Evolutionary conservation across 1,284 basidiomycete species (phyloP).

Genomic region (Puccinia hordei): DNA sequence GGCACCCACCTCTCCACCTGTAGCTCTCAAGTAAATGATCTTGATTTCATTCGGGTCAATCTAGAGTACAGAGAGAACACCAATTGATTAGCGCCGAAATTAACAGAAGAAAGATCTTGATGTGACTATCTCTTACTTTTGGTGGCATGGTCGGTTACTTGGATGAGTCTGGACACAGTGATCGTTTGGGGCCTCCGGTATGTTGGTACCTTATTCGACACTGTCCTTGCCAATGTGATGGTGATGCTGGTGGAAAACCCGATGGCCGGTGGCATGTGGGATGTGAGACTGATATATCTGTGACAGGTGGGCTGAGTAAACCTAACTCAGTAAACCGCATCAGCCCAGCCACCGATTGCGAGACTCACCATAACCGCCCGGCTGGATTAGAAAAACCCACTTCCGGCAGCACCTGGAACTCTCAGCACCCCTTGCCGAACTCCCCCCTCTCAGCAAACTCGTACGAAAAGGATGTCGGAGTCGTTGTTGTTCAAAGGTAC

Average conservation of each 20-base stretch:
- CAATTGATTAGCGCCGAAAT: constrained; percentile 55
- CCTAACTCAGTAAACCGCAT: constrained; percentile 32
- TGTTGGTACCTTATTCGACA: constrained; percentile 50
- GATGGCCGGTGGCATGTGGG: background rate
- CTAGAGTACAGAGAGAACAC: constrained; percentile 52
- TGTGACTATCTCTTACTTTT: constrained; percentile 16
- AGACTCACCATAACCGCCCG: constrained; percentile 18
- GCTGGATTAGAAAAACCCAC: background rate
- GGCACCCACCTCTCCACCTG: constrained; percentile 99
- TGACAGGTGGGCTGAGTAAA: constrained; percentile 13
- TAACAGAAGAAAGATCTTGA: background rate
- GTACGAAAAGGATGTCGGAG: constrained; percentile 68
- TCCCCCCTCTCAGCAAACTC: background rate
- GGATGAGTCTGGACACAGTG: background rate
- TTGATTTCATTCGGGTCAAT: constrained; percentile 87
- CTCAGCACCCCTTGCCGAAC: background rate
- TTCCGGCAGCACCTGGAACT: background rate
- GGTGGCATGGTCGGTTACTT: constrained; percentile 40
- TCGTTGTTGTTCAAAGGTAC: constrained; percentile 76
- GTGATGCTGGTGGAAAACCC: background rate
- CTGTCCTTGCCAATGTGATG: background rate
- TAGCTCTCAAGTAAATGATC: constrained; percentile 98
- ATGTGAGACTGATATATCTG: background rate
- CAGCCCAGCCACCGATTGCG: background rate
- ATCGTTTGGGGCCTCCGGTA: constrained; percentile 50